Percentiles rank a stretch among this genome's conserved stretches.
These are phyloP conservation scores for Saturnispora mendoncae DNA, from an alignment of 805 yeast genomes.

Conservation along the genomic window DNA sequence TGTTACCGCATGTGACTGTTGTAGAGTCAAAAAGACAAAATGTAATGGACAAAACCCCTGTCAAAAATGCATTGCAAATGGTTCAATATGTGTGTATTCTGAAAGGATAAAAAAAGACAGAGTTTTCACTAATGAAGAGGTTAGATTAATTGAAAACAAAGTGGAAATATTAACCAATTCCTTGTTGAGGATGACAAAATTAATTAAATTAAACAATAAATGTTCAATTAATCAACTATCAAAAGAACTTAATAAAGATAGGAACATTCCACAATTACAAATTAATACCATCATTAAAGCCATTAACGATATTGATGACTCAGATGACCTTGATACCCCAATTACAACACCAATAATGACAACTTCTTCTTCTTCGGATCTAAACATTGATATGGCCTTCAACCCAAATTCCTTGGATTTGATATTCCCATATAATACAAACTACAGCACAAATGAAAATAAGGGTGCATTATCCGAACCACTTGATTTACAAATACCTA, in stretches of 20 bases:
- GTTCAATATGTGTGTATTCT: conserved; percentile 48
- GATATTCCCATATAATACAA: too few species aligned
- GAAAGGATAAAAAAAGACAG: conserved; percentile 35
- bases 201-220: not conserved
- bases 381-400: too few species aligned
- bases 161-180: not conserved
- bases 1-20: conserved; percentile 54
- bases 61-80: conserved; percentile 42
- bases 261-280: not conserved
- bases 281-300: not conserved
- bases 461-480: too few species aligned
- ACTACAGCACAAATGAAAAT: too few species aligned
- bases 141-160: not conserved
- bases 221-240: not conserved
- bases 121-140: not conserved
- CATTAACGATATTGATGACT: not conserved
- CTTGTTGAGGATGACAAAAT: not conserved
- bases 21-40: conserved; percentile 51
- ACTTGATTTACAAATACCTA: too few species aligned
- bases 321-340: not conserved
- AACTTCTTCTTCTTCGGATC: not conserved
- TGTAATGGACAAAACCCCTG: conserved; percentile 56
- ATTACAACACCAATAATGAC: not conserved
- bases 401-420: conserved; percentile 12
- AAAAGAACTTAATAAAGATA: not conserved